Conservation (phyloP, 371 early-diverging fungal genomes). For the Gilbertella persicaria region DNA sequence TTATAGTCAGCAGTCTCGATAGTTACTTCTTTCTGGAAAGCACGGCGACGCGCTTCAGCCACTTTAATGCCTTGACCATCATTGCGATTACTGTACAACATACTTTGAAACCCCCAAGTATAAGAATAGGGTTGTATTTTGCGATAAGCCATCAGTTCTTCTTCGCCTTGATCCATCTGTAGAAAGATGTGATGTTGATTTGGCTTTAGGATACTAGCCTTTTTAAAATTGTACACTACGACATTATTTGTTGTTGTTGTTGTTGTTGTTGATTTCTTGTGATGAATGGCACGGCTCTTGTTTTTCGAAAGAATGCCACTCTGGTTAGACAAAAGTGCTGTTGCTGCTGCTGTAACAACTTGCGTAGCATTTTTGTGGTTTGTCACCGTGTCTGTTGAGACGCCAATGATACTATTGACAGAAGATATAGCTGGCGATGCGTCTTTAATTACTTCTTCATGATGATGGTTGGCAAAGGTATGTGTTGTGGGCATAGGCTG, state of each 20-base stretch:
- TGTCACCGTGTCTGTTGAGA: background rate
- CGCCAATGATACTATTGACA: conserved; percentile 6
- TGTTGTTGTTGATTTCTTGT: too few species aligned
- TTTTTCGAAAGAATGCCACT: conserved; percentile 12
- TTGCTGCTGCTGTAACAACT: conserved; percentile 13
- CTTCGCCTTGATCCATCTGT: conserved; percentile 16
- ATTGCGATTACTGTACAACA: conserved; percentile 24
- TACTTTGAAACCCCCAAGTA: conserved; percentile 44
- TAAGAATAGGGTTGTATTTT: conserved; percentile 46
- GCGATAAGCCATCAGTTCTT: conserved; percentile 31
- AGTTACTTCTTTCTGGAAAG: conserved; percentile 40
- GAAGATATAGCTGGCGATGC: background rate
- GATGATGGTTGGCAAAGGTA: conserved; percentile 10
- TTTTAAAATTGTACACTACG: conserved; percentile 29
- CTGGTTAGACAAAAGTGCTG: conserved; percentile 11
- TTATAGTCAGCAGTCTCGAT: conserved; percentile 32
- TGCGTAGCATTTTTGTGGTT: conserved; percentile 1
- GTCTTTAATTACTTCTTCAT: conserved; percentile 2
- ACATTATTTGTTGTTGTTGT: conserved; percentile 17
- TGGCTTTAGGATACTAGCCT: conserved; percentile 31
- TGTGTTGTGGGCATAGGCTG: conserved; percentile 22
- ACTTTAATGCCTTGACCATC: conserved; percentile 22
- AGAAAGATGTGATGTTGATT: conserved; percentile 37
- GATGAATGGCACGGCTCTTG: too few species aligned
- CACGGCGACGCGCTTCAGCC: conserved; percentile 36